Percentiles rank a stretch among this genome's conserved stretches.
phyloP scores from a whole-genome alignment of 345 rosid species.

The Lagerstroemia speciosa region DNA sequence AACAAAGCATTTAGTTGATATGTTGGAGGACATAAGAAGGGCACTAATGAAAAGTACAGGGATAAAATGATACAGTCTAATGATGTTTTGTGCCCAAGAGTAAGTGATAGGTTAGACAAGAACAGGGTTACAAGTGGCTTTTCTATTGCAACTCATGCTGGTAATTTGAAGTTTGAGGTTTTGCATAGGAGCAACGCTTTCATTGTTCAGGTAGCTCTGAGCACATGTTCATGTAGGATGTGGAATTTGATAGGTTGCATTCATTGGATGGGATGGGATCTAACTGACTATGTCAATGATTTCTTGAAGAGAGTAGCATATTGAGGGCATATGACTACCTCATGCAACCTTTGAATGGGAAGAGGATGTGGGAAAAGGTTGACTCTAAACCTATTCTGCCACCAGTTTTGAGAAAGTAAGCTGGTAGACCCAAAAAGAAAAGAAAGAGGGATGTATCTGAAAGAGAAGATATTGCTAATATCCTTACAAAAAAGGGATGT shows the following conservation, averaged over 20 bases:
- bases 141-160: neutral
- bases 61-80: neutral
- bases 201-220: neutral
- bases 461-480: no score
- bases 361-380: no score
- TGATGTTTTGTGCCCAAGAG: neutral
- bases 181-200: neutral
- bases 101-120: neutral
- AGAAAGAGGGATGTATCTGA: no score
- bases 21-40: constrained; percentile 2
- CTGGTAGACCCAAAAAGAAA: no score
- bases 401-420: no score
- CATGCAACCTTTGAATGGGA: no score
- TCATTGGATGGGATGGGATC: no score
- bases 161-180: neutral
- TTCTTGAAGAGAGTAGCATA: no score
- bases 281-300: no score
- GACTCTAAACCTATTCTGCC: no score
- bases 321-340: no score
- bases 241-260: neutral
- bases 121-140: neutral
- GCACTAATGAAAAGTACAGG: neutral
- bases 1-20: neutral
- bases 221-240: neutral
- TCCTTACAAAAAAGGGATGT: no score